Conservation (phyloP, 805 yeast genomes). For the Hanseniaspora valbyensis region DNA sequence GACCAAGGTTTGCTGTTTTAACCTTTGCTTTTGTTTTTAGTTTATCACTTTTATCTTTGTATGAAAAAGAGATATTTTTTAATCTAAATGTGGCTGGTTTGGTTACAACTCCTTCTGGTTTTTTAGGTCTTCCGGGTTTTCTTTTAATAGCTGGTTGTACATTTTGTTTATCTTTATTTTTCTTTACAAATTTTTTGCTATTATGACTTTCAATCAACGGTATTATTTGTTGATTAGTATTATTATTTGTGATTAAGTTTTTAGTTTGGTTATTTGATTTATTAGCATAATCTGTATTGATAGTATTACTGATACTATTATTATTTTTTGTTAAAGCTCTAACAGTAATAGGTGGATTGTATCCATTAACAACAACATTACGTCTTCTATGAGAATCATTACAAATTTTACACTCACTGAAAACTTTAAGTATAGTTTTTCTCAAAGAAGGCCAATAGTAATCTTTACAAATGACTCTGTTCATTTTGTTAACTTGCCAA, state of each 20-base stretch:
- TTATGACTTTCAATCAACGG: no score
- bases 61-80: constrained; percentile 6
- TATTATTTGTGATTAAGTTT: neutral
- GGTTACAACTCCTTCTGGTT: neutral
- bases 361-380: constrained; percentile 19
- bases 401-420: constrained; percentile 67
- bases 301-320: no score
- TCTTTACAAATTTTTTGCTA: neutral
- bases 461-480: constrained; percentile 61
- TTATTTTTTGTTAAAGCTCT: neutral
- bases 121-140: constrained; percentile 14
- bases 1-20: constrained; percentile 1
- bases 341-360: constrained; percentile 9
- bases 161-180: neutral
- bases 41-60: constrained; percentile 7
- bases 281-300: neutral
- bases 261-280: neutral
- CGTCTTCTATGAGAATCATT: constrained; percentile 32
- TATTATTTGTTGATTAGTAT: no score
- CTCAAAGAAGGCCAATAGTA: constrained; percentile 90
- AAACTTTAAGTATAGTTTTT: constrained; percentile 70
- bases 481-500: constrained; percentile 81
- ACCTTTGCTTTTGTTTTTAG: constrained; percentile 6
- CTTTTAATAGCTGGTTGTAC: neutral
- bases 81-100: constrained; percentile 7